Percentiles rank a stretch among this genome's conserved stretches.
phyloP scores from a whole-genome alignment of 805 yeast species.

The Saccharomycopsis sp. region DNA sequence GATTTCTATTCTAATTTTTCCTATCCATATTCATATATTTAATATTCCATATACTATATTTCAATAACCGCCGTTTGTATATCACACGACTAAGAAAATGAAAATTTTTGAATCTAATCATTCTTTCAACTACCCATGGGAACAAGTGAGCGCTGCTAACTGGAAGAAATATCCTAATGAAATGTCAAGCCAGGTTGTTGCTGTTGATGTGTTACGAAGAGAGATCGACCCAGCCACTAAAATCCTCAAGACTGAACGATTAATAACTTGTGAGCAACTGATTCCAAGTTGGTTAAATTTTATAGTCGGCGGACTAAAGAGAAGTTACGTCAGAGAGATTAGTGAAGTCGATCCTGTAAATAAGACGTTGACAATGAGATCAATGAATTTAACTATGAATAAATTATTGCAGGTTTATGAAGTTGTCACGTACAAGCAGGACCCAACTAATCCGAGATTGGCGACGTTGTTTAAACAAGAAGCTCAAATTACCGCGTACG shows the following conservation, averaged over 20 bases:
- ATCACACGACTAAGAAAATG: slow-evolving; percentile 38
- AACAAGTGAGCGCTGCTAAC: slow-evolving; percentile 88
- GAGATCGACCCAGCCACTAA: slow-evolving; percentile 49
- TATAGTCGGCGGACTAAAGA: slow-evolving; percentile 64
- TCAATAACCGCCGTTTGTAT: too few species aligned
- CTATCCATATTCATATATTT: too few species aligned
- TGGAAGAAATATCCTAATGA: slow-evolving; percentile 98
- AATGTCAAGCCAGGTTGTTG: slow-evolving; percentile 83
- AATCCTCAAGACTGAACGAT: slow-evolving; percentile 69
- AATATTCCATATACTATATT: too few species aligned
- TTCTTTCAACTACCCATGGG: slow-evolving; percentile 82
- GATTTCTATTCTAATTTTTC: too few species aligned
- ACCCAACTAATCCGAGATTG: slow-evolving; percentile 39
- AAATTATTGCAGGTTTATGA: slow-evolving; percentile 75
- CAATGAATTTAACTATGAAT: slow-evolving; percentile 80
- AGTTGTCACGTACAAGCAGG: slow-evolving; percentile 77
- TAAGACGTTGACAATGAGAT: slow-evolving; percentile 66
- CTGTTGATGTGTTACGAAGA: slow-evolving; percentile 81
- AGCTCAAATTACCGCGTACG: slow-evolving; percentile 86
- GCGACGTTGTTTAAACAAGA: slow-evolving; percentile 68
- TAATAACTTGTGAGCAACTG: slow-evolving; percentile 81
- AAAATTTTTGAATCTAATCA: slow-evolving; percentile 68
- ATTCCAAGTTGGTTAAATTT: slow-evolving; percentile 76
- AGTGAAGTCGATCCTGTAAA: slow-evolving; percentile 69
- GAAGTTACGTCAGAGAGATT: slow-evolving; percentile 81